Base-by-base conservation (phyloP, 2,329 filamentous ascomycete species). In the Botryotinia globosa region DNA sequence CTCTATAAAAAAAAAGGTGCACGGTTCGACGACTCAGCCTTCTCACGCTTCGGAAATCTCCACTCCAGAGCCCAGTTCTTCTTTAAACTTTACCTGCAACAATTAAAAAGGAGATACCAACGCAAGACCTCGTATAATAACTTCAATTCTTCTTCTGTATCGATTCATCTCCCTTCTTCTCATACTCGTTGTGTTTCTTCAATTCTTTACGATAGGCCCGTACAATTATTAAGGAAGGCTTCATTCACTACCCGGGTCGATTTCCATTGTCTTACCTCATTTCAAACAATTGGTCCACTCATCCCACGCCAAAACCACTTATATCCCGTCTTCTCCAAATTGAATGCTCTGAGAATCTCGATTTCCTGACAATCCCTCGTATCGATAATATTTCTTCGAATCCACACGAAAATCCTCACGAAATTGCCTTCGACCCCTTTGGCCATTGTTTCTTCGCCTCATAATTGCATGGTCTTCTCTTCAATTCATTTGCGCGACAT, bases 401-500 rank as follows among this genome's bases (percentile, higher is more conserved):
- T 74, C 62, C 62, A 70, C 65, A 63, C 59, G 51, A 37, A 42
- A 68, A 62, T 51, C 64, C 42, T 62, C 42, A 48, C 37, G 51
- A 58, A 59, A 59, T 67, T 72, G 62, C 39, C 9, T 39, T 39
- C 37, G 51, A 67, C 69, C 34, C n/a, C 45, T 48, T 65, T 29
- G 48, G 22, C 39, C 22, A 67, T 71, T 51, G 39, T 66, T 48
- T 54, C 73, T 67, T 73, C 67, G 59, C 75, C 74, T 77, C 51
- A 73, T 68, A 75, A 76, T 76, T 77, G 74, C 74, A 78, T 75
- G 76, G 75, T 71, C 54, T 69, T 65, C 75, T 59, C 62, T 66
- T 58, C 37, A 69, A 63, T 65, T 61, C 9, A 25, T 67, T 51
- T 37, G 62, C 51, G 51, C 62, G 32, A 48, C 25, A 72, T 67